These are phyloP conservation scores for Rhodotorula sp. DNA, from an alignment of 1,284 basidiomycete genomes.

Conservation along the genomic window DNA sequence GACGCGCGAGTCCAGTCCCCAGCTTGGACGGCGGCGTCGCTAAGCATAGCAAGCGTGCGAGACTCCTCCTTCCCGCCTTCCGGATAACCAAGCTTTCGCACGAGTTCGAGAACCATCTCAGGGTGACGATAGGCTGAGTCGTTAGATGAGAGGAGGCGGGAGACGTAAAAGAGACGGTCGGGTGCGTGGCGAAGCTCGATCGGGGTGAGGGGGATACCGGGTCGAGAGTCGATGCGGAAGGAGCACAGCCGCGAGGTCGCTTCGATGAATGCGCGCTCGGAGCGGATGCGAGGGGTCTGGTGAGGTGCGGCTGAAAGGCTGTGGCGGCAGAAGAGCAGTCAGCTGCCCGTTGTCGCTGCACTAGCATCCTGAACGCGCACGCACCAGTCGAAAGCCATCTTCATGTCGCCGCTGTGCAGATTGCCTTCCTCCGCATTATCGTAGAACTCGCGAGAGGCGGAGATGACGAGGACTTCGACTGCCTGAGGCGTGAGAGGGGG, in stretches of 20 bases:
- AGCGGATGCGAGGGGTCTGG: conserved; percentile 60
- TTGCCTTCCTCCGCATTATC: conserved; percentile 89
- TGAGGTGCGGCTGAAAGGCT: conserved; percentile 70
- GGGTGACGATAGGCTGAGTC: conserved; percentile 81
- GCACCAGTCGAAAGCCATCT: conserved; percentile 88
- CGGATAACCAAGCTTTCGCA: conserved; percentile 77
- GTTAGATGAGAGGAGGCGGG: conserved; percentile 74
- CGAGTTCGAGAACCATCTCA: conserved; percentile 82
- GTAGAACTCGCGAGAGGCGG: conserved; percentile 81
- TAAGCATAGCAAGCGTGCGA: conserved; percentile 80
- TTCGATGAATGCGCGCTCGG: conserved; percentile 87
- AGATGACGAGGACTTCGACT: conserved; percentile 74
- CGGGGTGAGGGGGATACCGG: conserved; percentile 72
- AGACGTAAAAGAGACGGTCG: conserved; percentile 73
- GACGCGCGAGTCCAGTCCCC: conserved; percentile 73
- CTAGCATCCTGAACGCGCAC: neutral
- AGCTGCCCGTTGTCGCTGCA: too few relatives aligned
- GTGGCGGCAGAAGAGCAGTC: neutral
- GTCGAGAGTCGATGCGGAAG: conserved; percentile 69
- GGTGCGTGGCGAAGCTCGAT: conserved; percentile 85
- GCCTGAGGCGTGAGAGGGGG: conserved; percentile 55
- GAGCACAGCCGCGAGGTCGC: conserved; percentile 82
- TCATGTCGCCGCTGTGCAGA: conserved; percentile 88
- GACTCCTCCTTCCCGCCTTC: conserved; percentile 68
- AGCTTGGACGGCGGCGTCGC: conserved; percentile 72